Evolutionary conservation across 2,329 filamentous ascomycete genomes (phyloP).

Genomic region (Coleophoma eucalyptorum): DNA sequence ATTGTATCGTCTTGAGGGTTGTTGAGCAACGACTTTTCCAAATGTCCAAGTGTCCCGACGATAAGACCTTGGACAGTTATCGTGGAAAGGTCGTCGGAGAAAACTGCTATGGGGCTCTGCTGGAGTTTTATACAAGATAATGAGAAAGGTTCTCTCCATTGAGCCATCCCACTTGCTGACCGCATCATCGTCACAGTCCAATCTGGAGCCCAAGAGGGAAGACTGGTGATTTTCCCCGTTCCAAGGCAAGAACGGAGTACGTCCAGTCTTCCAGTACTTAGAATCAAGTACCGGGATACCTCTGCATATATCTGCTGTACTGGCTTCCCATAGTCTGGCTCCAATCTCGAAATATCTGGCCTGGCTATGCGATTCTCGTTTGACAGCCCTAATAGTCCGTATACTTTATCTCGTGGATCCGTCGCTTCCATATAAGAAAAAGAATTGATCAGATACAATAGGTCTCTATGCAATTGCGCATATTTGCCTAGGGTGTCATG

Average conservation of each 20-base stretch:
- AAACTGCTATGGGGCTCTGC: neutral
- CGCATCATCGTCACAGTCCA: neutral
- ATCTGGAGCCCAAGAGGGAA: conserved; percentile 1
- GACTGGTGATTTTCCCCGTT: neutral
- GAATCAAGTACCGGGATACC: neutral
- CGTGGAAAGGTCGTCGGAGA: neutral
- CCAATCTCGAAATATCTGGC: neutral
- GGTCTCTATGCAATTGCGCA: neutral
- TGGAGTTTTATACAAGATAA: neutral
- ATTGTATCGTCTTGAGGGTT: neutral
- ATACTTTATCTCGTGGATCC: neutral
- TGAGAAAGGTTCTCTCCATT: neutral
- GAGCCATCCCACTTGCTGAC: neutral
- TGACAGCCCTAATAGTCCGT: neutral
- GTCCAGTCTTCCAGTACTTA: neutral
- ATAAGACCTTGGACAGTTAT: neutral
- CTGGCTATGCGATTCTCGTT: neutral
- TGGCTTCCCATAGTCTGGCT: neutral
- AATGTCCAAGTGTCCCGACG: neutral
- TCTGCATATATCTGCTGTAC: neutral
- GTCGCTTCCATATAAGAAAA: neutral
- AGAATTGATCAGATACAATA: neutral
- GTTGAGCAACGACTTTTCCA: neutral
- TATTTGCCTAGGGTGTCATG: neutral
- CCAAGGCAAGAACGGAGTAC: neutral